Evolutionary conservation across 352 stramenopile species (phyloP), one percentile per base, ranked within the genome.

Genomic region (Aphanomyces stellatus): DNA sequence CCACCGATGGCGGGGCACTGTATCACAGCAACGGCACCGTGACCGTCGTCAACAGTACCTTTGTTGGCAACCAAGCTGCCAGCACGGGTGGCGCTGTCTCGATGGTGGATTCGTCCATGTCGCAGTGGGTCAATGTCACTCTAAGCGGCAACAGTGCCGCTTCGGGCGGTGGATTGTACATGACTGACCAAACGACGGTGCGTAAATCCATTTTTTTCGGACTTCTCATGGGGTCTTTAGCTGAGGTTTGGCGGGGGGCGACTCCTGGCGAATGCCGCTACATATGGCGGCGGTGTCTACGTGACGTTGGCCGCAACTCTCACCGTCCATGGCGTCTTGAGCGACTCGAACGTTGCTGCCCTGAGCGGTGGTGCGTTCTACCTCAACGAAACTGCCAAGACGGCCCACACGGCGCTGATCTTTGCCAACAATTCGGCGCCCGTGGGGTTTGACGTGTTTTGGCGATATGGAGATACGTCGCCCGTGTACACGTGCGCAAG

Each of bases 381-480:
- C 57, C 17, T 65, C 11, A 65, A 51, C 10, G n/a, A 37, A 15
- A 65, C 57, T 6, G 25, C 27, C 25, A 25, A 41, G 4, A 4
- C 53, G 2, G 1, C 8, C 6, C 57, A 65, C 59, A 43, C 51
- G 19, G 30, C 11, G 0, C 61, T 69, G 4, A 25, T 19, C 1
- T 82, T 85, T 46, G 43, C 27, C 4, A 49, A 56, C n/a, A 89
- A 91, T 59, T 41, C 40, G 1, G 82, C 82, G 0, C 24, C 63
- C 1, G 73, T 74, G 4, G 82, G 80, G 1, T 4, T 25, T 0
- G 82, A 91, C 13, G 74, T 88, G 30, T 88, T 84, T 48, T 91
- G 82, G 80, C 72, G 84, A 0, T 88, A 77, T 42, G 75, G 79
- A 37, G 35, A 51, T 25, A 33, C 71, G 15, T 75, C 69, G 62